phyloP scores from a whole-genome alignment of 805 yeast genomes.

The Saccharomycopsis sp. region DNA sequence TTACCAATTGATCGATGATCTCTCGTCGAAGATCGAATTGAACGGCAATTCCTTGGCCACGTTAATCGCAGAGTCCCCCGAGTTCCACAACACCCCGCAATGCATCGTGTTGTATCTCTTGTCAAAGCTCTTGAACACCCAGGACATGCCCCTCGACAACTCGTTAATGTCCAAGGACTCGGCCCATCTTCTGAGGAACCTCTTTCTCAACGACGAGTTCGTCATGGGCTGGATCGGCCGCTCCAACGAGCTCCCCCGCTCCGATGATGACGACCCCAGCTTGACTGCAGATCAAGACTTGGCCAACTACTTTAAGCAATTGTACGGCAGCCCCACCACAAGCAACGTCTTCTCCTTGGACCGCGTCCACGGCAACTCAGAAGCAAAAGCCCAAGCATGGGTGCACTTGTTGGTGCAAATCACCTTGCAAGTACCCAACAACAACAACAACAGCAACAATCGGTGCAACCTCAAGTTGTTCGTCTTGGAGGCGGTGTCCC shows the following conservation, averaged over 20 bases:
- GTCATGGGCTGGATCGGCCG: constrained; percentile 4
- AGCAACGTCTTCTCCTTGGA: constrained; percentile 5
- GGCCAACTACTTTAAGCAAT: constrained; percentile 4
- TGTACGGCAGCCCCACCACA: neutral
- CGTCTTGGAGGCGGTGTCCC: constrained; percentile 13
- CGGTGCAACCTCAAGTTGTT: constrained; percentile 12
- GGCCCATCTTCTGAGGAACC: neutral
- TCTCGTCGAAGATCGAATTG: constrained; percentile 14
- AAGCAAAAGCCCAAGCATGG: constrained; percentile 1
- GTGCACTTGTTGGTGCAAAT: constrained; percentile 7
- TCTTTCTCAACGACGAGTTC: constrained; percentile 12
- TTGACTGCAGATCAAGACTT: constrained; percentile 7
- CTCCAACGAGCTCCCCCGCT: neutral
- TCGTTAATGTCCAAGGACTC: neutral
- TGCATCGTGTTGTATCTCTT: constrained; percentile 11
- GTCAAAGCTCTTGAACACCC: constrained; percentile 12
- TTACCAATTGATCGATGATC: neutral
- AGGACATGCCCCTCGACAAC: neutral
- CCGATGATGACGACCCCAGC: neutral
- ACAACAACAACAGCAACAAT: neutral
- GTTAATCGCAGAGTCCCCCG: constrained; percentile 10
- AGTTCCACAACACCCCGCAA: constrained; percentile 9
- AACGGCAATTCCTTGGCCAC: constrained; percentile 8
- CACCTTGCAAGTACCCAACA: neutral
- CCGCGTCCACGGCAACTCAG: neutral